Evolutionary conservation across 2,329 filamentous ascomycete genomes (phyloP).

Genomic region (Knufia fluminis): DNA sequence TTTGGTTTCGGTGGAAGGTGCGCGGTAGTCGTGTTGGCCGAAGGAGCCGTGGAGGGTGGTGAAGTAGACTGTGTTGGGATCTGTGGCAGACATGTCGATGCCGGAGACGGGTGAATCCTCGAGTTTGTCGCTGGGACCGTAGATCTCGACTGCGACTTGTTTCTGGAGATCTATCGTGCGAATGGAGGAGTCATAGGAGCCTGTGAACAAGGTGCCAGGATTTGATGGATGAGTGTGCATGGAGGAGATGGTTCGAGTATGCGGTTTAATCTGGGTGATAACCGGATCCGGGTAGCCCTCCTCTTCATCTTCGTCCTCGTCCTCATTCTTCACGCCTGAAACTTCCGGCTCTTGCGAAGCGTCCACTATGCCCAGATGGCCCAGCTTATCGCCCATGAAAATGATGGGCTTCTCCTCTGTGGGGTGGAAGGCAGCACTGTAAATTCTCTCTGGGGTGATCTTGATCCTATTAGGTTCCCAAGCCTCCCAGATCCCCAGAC

Average conservation of each 20-base stretch:
- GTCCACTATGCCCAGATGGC: conserved; percentile 83
- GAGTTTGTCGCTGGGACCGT: conserved; percentile 59
- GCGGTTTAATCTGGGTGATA: conserved; percentile 85
- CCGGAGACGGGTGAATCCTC: conserved; percentile 75
- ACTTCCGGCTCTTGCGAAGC: conserved; percentile 58
- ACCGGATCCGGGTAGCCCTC: conserved; percentile 58
- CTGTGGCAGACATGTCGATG: conserved; percentile 63
- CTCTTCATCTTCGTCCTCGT: conserved; percentile 59
- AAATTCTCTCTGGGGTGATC: conserved; percentile 78
- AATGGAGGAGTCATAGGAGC: conserved; percentile 89
- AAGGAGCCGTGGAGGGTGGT: conserved; percentile 75
- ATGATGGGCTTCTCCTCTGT: conserved; percentile 75
- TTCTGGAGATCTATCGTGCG: conserved; percentile 76
- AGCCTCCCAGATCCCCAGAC: conserved; percentile 68
- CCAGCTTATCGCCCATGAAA: conserved; percentile 90
- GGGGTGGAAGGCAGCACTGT: conserved; percentile 81
- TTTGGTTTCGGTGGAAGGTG: conserved; percentile 47
- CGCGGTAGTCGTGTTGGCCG: conserved; percentile 70
- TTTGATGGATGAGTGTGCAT: conserved; percentile 70
- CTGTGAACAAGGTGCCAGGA: conserved; percentile 65
- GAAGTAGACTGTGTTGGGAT: conserved; percentile 71
- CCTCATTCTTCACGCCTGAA: conserved; percentile 34
- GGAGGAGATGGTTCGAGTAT: conserved; percentile 77
- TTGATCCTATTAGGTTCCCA: conserved; percentile 87
- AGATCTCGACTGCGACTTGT: conserved; percentile 70